Evolutionary conservation across 108 stramenopile genomes (phyloP).

Genomic region (Skeletonema tropicum): DNA sequence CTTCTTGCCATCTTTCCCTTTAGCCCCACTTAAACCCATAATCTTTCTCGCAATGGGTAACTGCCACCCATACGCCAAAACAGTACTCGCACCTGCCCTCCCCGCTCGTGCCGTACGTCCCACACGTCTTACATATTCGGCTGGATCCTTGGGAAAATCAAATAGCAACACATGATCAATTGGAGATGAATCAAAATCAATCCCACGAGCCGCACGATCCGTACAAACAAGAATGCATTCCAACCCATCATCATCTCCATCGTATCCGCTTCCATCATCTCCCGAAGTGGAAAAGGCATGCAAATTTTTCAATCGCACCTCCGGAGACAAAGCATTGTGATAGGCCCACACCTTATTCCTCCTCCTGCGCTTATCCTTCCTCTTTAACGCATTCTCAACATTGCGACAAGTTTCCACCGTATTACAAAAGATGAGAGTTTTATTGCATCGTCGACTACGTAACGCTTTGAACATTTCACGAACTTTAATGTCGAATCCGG

Average conservation of each 20-base stretch:
- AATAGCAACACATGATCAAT: constrained; percentile 94
- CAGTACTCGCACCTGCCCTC: constrained; percentile 81
- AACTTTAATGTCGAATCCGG: constrained; percentile 85
- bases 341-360: constrained; percentile 57
- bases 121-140: constrained; percentile 91
- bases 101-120: constrained; percentile 95
- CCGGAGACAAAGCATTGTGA: constrained; percentile 88
- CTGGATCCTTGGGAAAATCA: constrained; percentile 95
- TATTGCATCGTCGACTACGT: constrained; percentile 63
- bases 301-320: constrained; percentile 66
- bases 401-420: constrained; percentile 91
- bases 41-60: constrained; percentile 80
- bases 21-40: constrained; percentile 52
- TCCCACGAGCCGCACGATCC: constrained; percentile 95
- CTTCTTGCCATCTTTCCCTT: constrained; percentile 19
- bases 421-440: constrained; percentile 96
- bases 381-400: constrained; percentile 89
- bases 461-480: constrained; percentile 83
- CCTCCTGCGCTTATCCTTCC: constrained; percentile 76
- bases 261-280: background rate
- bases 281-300: constrained; percentile 47
- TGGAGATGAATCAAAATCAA: constrained; percentile 74
- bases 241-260: constrained; percentile 33
- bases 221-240: constrained; percentile 88
- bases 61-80: constrained; percentile 89